Conservation (phyloP, 495 filamentous ascomycete species). For the Aspergillus panamensis region DNA sequence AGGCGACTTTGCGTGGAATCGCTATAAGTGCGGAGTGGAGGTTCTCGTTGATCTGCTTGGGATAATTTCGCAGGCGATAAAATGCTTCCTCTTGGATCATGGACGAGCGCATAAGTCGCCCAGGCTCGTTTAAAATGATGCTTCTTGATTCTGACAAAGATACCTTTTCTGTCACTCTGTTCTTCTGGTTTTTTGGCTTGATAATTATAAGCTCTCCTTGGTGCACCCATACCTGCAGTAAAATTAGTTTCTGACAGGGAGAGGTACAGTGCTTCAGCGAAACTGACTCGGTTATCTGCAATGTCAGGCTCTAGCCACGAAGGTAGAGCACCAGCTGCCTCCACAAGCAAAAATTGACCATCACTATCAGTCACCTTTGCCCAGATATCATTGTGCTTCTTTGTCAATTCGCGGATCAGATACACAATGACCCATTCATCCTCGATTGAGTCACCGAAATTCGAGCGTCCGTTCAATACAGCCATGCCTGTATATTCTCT, state of each 20-base stretch:
- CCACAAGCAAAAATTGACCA: slow-evolving; percentile 91
- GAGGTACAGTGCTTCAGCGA: too few relatives aligned
- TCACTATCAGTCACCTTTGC: slow-evolving; percentile 79
- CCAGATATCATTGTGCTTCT: slow-evolving; percentile 71
- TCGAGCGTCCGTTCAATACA: slow-evolving; percentile 65
- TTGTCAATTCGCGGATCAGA: slow-evolving; percentile 78
- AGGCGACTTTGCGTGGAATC: slow-evolving; percentile 80
- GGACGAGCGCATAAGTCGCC: slow-evolving; percentile 57
- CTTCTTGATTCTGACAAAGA: slow-evolving; percentile 56
- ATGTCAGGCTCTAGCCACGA: slow-evolving; percentile 91
- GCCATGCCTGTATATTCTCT: slow-evolving; percentile 31
- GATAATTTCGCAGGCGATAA: slow-evolving; percentile 79
- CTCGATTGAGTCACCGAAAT: slow-evolving; percentile 89
- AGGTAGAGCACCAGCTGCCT: slow-evolving; percentile 85
- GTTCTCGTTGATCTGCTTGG: slow-evolving; percentile 62
- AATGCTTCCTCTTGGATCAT: slow-evolving; percentile 86
- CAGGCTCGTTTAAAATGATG: slow-evolving; percentile 51
- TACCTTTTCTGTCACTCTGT: slow-evolving; percentile 46
- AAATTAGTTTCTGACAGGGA: too few relatives aligned
- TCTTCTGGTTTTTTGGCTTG: slow-evolving; percentile 47
- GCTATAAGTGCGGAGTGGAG: slow-evolving; percentile 67
- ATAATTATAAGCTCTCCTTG: slow-evolving; percentile 70
- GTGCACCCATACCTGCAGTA: slow-evolving; percentile 66
- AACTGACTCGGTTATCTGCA: slow-evolving; percentile 68
- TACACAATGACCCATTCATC: slow-evolving; percentile 98